phyloP scores from a whole-genome alignment of 495 filamentous ascomycete species.

The Patellaria atrata region DNA sequence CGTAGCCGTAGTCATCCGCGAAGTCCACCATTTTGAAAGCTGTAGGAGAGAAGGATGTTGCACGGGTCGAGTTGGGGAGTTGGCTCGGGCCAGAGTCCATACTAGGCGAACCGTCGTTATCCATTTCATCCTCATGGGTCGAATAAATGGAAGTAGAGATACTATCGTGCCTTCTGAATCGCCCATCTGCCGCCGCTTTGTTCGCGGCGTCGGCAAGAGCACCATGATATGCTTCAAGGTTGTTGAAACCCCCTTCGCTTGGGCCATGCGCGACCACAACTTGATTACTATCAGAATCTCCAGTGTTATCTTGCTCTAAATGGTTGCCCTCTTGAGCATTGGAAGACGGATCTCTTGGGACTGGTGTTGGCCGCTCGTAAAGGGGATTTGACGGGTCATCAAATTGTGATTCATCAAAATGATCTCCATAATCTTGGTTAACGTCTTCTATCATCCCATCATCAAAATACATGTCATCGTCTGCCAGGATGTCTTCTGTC shows the following conservation, averaged over 20 bases:
- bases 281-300: too few species aligned
- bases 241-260: conserved; percentile 18
- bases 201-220: conserved; percentile 68
- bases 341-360: conserved; percentile 6
- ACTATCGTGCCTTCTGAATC: conserved; percentile 45
- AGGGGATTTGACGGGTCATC: conserved; percentile 21
- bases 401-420: conserved; percentile 25
- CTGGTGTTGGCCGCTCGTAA: conserved; percentile 9
- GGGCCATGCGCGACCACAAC: conserved; percentile 4
- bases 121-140: conserved; percentile 19
- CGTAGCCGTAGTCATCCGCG: conserved; percentile 31
- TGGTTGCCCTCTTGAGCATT: too few species aligned
- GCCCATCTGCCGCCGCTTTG: conserved; percentile 53
- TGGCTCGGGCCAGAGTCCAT: conserved; percentile 24
- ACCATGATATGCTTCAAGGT: conserved; percentile 58
- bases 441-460: conserved; percentile 25
- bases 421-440: conserved; percentile 8
- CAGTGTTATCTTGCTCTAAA: too few species aligned
- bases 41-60: conserved; percentile 17
- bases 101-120: conserved; percentile 14
- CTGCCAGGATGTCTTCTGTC: conserved; percentile 32
- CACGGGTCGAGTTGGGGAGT: conserved; percentile 25
- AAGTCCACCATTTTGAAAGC: conserved; percentile 19
- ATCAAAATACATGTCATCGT: conserved; percentile 26
- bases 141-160: conserved; percentile 12